Evolutionary conservation across 2,329 filamentous ascomycete species (phyloP), one percentile per base, ranked within the genome.

Genomic region (Fusarium vanettenii): DNA sequence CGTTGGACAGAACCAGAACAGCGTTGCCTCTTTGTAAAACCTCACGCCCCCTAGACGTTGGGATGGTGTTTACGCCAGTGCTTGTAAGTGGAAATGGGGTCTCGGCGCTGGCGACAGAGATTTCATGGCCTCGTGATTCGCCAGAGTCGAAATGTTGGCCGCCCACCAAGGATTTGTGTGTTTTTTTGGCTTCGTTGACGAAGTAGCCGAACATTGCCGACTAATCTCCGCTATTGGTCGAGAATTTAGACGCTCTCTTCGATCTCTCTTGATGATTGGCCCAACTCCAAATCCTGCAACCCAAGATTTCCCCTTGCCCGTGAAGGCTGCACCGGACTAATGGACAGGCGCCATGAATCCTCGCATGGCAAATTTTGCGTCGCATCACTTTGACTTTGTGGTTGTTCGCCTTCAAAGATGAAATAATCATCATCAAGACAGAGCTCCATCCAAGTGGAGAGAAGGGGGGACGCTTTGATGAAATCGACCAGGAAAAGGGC

Each of bases 171-270:
- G 41, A 43, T 64, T 52, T 52, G 41, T 50, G 69, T 70, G 60
- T 68, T 68, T 48, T 65, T 41, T 73, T 64, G 60, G 45, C 60
- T 64, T 29, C 55, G 9, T 5, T 29, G 20, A 37, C 55, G 18
- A 22, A 10, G 71, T 76, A 76, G 60, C 76, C 76, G 76, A 78
- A 73, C 68, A 50, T 75, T 76, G 66, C 76, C 76, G 76, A 78
- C 45, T 76, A 78, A 72, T 75, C 75, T 69, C 76, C 76, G 66
- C 27, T 14, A 78, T 76, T 78, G 74, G 76, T 16, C 22, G 41
- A 55, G n/a, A 0, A 9, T 20, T 18, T 50, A 43, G 52, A 41
- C 39, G 41, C 25, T 63, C 25, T 29, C 13, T 11, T 33, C 22
- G 20, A 48, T 16, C 33, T 27, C 25, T 52, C 20, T 10, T 16